These are phyloP conservation scores for Spatholobus suberectus DNA, from an alignment of 306 rosid genomes.

Conservation along the genomic window DNA sequence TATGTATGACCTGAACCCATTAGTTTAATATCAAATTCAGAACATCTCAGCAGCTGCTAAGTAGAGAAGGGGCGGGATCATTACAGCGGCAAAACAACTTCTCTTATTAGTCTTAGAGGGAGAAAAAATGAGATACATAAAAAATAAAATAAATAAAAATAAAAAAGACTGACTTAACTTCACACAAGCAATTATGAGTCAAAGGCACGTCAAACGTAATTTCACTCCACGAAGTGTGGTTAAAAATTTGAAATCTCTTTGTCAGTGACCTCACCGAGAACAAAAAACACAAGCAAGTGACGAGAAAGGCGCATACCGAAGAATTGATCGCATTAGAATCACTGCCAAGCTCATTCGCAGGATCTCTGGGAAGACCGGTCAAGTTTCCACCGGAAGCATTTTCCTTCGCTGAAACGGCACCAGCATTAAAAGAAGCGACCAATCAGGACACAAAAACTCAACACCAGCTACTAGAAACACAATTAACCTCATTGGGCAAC, in stretches of 20 bases:
- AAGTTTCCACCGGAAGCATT: conserved; percentile 63
- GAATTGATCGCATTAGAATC: conserved; percentile 72
- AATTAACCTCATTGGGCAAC: background rate
- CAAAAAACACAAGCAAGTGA: background rate
- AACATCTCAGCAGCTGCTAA: background rate
- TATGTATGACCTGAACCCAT: background rate
- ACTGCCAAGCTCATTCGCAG: conserved; percentile 72
- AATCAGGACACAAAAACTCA: conserved; percentile 17
- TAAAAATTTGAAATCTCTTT: background rate
- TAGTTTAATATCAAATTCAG: background rate
- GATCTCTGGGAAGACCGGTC: conserved; percentile 71
- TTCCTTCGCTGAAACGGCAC: conserved; percentile 62
- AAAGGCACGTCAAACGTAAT: background rate
- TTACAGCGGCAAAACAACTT: background rate
- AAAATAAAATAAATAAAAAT: too few relatives aligned
- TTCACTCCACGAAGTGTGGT: background rate
- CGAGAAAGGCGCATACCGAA: conserved; percentile 55
- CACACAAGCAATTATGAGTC: background rate
- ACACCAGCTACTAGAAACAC: background rate
- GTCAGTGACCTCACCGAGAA: background rate
- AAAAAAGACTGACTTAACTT: background rate
- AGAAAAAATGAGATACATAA: background rate
- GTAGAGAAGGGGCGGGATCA: background rate
- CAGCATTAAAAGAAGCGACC: background rate
- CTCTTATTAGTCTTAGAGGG: background rate